Conservation (phyloP, 1,284 basidiomycete species). For the Rhodotorula sp. region DNA sequence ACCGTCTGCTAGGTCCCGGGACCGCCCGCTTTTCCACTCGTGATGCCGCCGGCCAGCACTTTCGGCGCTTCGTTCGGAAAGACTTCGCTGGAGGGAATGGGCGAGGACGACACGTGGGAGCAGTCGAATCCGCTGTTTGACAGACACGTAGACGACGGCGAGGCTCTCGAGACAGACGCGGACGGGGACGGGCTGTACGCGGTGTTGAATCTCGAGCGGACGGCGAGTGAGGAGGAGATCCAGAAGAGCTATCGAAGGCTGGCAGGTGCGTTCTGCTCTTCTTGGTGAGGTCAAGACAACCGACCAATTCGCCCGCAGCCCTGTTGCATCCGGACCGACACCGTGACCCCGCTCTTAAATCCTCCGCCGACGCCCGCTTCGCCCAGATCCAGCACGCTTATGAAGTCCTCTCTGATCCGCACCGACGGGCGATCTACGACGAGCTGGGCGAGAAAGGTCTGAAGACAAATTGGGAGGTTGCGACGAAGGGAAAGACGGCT, state of each 20-base stretch:
- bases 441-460: conserved; percentile 65
- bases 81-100: neutral
- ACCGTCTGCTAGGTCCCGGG: neutral
- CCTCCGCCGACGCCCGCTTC: conserved; percentile 64
- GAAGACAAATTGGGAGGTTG: conserved; percentile 54
- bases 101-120: conserved; percentile 20
- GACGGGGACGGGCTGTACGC: conserved; percentile 35
- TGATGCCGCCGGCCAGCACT: neutral
- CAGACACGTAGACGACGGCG: neutral
- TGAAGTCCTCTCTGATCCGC: conserved; percentile 66
- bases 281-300: neutral
- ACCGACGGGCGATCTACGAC: conserved; percentile 74
- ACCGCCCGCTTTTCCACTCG: neutral
- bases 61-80: neutral
- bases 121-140: conserved; percentile 20
- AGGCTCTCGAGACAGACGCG: neutral
- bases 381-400: conserved; percentile 66
- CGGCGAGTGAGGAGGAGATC: conserved; percentile 36
- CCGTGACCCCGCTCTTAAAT: conserved; percentile 59
- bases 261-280: conserved; percentile 20
- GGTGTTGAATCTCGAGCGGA: conserved; percentile 39
- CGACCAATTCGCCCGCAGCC: conserved; percentile 45
- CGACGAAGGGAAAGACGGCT: conserved; percentile 54
- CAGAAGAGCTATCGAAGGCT: conserved; percentile 35
- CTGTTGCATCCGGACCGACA: conserved; percentile 84